Conservation (phyloP, 2,329 filamentous ascomycete species). For the Sarocladiaceae sp. region DNA sequence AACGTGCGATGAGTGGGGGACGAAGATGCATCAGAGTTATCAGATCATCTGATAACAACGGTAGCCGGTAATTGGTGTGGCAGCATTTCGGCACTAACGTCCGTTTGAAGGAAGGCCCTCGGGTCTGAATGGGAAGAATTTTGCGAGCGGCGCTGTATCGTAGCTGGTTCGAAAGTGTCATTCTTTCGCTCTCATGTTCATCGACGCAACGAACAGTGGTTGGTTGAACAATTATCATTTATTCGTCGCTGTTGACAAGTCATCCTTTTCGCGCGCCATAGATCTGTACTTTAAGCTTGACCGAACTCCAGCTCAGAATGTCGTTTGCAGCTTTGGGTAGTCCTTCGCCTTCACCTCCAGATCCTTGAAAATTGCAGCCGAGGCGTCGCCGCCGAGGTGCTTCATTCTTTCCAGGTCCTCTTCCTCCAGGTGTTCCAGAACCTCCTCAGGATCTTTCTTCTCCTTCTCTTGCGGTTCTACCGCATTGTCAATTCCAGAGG, state of each 20-base stretch:
- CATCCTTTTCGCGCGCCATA: background rate
- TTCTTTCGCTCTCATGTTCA: too few relatives aligned
- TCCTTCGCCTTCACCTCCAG: conserved; percentile 49
- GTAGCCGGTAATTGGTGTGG: too few relatives aligned
- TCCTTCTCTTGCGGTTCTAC: conserved; percentile 51
- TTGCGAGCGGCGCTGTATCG: too few relatives aligned
- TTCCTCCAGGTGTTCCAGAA: conserved; percentile 69
- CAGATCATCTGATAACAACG: conserved; percentile 9
- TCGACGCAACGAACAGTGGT: too few relatives aligned
- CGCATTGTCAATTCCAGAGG: conserved; percentile 51
- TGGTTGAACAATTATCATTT: too few relatives aligned
- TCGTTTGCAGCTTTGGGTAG: conserved; percentile 49
- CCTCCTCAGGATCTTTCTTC: conserved; percentile 63
- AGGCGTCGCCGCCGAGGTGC: conserved; percentile 40
- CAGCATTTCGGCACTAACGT: too few relatives aligned
- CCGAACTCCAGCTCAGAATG: conserved; percentile 6
- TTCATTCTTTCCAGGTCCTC: conserved; percentile 68
- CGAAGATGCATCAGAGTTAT: background rate
- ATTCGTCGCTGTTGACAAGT: too few relatives aligned
- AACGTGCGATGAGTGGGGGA: background rate
- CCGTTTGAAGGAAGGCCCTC: too few relatives aligned
- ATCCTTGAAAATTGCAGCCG: conserved; percentile 41
- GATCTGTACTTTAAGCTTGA: background rate
- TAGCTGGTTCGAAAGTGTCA: too few relatives aligned
- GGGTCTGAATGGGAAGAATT: too few relatives aligned